Evolutionary conservation across 1,284 basidiomycete genomes (phyloP), one percentile per base, ranked within the genome.

Genomic region (Moesziomyces parantarcticus): DNA sequence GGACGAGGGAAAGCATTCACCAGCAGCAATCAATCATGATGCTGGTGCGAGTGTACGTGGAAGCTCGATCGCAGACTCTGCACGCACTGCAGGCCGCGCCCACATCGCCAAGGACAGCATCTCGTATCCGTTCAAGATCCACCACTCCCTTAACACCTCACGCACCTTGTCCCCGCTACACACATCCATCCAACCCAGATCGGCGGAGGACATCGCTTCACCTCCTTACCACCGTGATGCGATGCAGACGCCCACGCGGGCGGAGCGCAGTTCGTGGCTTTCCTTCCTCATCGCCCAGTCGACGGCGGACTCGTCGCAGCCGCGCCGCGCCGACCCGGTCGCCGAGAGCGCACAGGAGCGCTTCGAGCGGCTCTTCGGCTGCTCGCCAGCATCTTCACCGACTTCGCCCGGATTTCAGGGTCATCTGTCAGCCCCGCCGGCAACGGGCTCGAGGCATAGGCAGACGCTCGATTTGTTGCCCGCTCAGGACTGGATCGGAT

Each of bases 361-460:
- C 9, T 71, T 71, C n/a, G 36, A 71, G 32, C 40, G 62, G 1
- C 18, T 71, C n/a, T 71, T 71, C 32, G 67, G 67, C n/a, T 65
- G 67, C n/a, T 71, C 67, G 0, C 67, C 62, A 7, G 54, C 32
- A 3, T 18, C 67, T 2, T 71, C 67, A 4, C 61, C 67, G 11
- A 65, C 54, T 16, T 42, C 59, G 6, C 18, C 55, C 0, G 23
- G 5, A 5, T 67, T 61, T 11, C 21, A 25, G 0, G 26, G 20
- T 0, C 54, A 50, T 32, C 5, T 44, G 3, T 61, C 64, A 5
- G 44, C 40, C 14, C 50, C 53, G 7, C 26, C 18, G 0, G 45
- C 32, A 4, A 21, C 32, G 8, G 23, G 9, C 18, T 8, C 22
- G 14, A 54, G 42, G 25, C 62, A 34, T 32, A 41, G 65, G 40